Evolutionary conservation across 371 early-diverging fungal species (phyloP), one percentile per base, ranked within the genome.

Genomic region (Circinella minor): DNA sequence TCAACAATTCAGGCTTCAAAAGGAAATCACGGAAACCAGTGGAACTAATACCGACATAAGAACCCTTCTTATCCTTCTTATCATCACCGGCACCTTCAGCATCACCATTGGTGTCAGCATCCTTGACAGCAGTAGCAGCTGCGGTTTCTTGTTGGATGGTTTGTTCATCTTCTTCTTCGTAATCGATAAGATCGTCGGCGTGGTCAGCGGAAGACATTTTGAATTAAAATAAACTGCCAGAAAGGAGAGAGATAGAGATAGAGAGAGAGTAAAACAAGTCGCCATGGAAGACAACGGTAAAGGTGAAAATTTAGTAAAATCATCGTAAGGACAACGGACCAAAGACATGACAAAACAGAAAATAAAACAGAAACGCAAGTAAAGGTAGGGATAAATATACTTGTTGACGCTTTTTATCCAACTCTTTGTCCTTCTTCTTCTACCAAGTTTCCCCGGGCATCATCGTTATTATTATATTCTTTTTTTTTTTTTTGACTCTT

Each of bases 11-110:
- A 11, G 97, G 97, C 89, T 96, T 96, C 75, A 99, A 86, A 72
- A 98, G 79, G 79, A 99, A 98, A 80, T 99, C 99, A 78, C 96
- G 90, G 93, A 99, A 99, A 77, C 98, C 96, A 27, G 98, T 97
- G n/a, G 97, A 93, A 85, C 98, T 98, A 70, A 97, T 92, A 85
- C 98, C 96, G 57, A 96, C 97, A 76, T 98, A 99, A 67, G 95
- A 95, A 61, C 98, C 98, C 84, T 97, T 98, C 87, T 95, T 96
- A 75, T 94, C 95, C 74, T 94, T 91, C 15, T 87, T 90, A 18
- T 83, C 85, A 48, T 77, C 83, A 9, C 74, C 76, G 36, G 77
- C 69, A 39, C 75, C 71, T 36, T 73, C 81, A 17, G 73, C 77
- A 38, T 76, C 69, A 36, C 78, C 74, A 49, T 74, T 81, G 64